phyloP scores from a whole-genome alignment of 805 yeast species.

The Candida odintsovae region DNA sequence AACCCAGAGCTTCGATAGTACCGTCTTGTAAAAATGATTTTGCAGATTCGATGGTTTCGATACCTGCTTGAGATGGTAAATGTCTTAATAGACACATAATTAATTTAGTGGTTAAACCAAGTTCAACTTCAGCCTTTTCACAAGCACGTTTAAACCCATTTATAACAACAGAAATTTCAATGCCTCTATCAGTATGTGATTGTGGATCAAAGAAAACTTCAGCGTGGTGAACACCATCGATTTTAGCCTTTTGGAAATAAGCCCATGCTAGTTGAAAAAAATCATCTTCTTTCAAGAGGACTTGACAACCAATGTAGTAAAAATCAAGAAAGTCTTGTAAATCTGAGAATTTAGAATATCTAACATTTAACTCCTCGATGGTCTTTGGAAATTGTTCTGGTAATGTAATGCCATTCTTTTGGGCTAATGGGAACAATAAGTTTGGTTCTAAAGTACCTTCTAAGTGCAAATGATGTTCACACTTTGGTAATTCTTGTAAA shows the following conservation, averaged over 20 bases:
- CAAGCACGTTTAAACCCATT: constrained; percentile 65
- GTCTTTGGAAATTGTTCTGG: constrained; percentile 61
- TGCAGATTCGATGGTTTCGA: constrained; percentile 51
- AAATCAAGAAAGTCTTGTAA: constrained; percentile 74
- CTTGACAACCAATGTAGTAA: constrained; percentile 78
- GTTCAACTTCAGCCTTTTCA: constrained; percentile 49
- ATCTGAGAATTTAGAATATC: constrained; percentile 59
- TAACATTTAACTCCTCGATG: constrained; percentile 47
- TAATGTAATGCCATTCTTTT: constrained; percentile 52
- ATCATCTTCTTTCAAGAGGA: constrained; percentile 63
- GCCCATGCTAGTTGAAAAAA: constrained; percentile 75
- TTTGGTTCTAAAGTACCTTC: constrained; percentile 84
- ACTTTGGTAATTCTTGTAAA: constrained; percentile 69
- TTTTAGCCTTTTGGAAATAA: constrained; percentile 53
- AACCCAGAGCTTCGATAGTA: constrained; percentile 68
- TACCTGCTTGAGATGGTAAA: constrained; percentile 53
- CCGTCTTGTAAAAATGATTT: constrained; percentile 47
- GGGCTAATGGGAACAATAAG: constrained; percentile 61
- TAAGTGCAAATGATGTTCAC: constrained; percentile 81
- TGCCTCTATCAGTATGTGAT: constrained; percentile 68
- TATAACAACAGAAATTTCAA: constrained; percentile 53
- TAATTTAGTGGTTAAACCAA: constrained; percentile 61
- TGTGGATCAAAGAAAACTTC: constrained; percentile 85
- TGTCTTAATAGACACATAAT: constrained; percentile 84
- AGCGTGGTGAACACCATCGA: constrained; percentile 60